Evolutionary conservation across 192 early-diverging fungal genomes (phyloP).

Genomic region (Cladochytrium replicatum): DNA sequence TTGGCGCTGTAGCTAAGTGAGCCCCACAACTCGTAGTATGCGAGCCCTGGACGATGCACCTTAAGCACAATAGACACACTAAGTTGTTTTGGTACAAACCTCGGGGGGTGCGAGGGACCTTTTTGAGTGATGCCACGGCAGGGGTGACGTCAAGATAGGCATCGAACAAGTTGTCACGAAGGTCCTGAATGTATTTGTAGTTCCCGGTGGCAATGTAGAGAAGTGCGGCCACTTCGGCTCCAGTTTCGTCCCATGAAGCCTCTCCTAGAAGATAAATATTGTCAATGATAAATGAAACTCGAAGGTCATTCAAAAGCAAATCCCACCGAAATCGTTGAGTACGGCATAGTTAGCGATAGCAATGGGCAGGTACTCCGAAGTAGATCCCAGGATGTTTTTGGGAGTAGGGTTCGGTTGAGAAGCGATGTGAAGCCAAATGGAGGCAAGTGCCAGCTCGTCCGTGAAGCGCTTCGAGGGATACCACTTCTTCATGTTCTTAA

Average conservation of each 20-base stretch:
- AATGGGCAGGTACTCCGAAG: slow-evolving; percentile 1
- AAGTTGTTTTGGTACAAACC: no score
- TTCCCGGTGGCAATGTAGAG: slow-evolving; percentile 33
- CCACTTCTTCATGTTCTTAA: slow-evolving; percentile 16
- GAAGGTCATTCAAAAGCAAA: no score
- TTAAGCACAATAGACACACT: no score
- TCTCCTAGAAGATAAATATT: no score
- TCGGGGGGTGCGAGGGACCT: slow-evolving; percentile 39
- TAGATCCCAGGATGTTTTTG: no score
- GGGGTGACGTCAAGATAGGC: slow-evolving; percentile 10
- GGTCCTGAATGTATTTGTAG: slow-evolving; percentile 6
- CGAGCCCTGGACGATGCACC: no score
- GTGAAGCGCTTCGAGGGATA: slow-evolving; percentile 7
- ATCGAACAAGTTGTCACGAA: no score
- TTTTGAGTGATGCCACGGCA: slow-evolving; percentile 12
- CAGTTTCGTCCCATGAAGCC: slow-evolving; percentile 20
- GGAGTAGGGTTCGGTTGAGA: no score
- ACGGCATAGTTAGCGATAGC: background rate
- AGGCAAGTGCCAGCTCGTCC: slow-evolving; percentile 18
- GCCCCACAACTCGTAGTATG: slow-evolving; percentile 38
- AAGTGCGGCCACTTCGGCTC: slow-evolving; percentile 14
- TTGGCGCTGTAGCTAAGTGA: slow-evolving; percentile 40
- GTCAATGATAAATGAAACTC: no score
- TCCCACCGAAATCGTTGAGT: no score
- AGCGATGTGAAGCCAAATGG: slow-evolving; percentile 16